A percentile compares a stretch with the other conserved stretches of the same genome.
These are phyloP conservation scores for Hortiboletus rubellus DNA, from an alignment of 1,284 basidiomycete species.

Conservation along the genomic window DNA sequence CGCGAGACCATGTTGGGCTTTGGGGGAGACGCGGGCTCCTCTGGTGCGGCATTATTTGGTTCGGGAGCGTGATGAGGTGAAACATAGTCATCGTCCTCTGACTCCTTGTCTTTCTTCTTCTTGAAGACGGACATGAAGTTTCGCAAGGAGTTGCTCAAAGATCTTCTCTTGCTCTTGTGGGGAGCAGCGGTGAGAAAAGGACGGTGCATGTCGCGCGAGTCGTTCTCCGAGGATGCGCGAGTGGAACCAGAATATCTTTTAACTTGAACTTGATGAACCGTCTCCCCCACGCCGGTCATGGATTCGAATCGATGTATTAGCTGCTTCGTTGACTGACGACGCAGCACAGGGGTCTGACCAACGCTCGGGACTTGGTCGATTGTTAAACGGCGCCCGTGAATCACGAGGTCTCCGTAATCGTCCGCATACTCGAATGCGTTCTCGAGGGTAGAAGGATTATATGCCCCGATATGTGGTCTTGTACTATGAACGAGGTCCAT, in stretches of 20 bases:
- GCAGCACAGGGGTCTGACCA: conserved; percentile 15
- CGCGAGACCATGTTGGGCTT: conserved; percentile 1
- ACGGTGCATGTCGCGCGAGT: conserved; percentile 7
- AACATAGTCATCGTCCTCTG: conserved; percentile 25
- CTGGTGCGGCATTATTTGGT: neutral
- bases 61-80: conserved; percentile 9
- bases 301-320: conserved; percentile 48
- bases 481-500: conserved; percentile 11
- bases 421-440: neutral
- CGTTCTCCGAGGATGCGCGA: conserved; percentile 14
- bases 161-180: conserved; percentile 43
- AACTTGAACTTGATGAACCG: conserved; percentile 11
- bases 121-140: conserved; percentile 66
- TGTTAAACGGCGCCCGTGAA: neutral
- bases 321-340: conserved; percentile 37
- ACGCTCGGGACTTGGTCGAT: conserved; percentile 1
- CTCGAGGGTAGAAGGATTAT: neutral
- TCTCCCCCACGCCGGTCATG: conserved; percentile 24
- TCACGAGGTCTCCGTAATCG: neutral
- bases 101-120: conserved; percentile 47
- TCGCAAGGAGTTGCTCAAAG: conserved; percentile 63
- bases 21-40: conserved; percentile 2
- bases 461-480: neutral
- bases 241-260: conserved; percentile 8
- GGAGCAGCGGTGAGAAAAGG: conserved; percentile 17